Evolutionary conservation across 306 rosid genomes (phyloP), one percentile per base, ranked within the genome.

Genomic region (Cucumis cinereus): DNA sequence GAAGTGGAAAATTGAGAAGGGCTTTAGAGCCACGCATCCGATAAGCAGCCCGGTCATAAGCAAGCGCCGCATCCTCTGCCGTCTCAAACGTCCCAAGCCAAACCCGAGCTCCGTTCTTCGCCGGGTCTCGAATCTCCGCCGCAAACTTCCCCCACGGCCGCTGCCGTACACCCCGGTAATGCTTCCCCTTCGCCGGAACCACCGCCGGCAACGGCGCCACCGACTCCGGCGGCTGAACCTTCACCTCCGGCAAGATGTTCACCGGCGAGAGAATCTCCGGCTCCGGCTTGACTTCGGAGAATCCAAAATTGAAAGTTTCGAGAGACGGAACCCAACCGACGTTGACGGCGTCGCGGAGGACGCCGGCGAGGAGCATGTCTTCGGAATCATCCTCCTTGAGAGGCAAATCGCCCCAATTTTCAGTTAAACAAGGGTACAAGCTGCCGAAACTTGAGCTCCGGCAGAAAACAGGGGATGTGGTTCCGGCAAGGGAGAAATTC

Each of bases 291-390:
- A 85, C 85, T 0, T 45, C 1, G 6, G 77, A 40, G 10, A 74
- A 79, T 4, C 22, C 81, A 24, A 85, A 80, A 0, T 76, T 55
- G 61, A 58, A 77, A 10, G 52, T 36, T 0, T 86, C 87, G 11
- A 91, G 83, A 0, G 93, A 86, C 1, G 98, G 98, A 67, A 89
- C 86, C 97, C 98, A 90, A 1, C 97, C 97, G 19, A 86, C 79
- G 26, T 72, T 82, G 0, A 91, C 80, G 11, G 96, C 96, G 5
- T 91, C 97, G 15, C 85, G 83, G 26, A 90, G 92, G 0, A 90
- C 92, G 10, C 90, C 88, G 81, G 86, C 91, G 35, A 94, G 86
- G 0, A 90, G 68, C 98, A 90, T 94, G 56, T 94, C 98, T 24
- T 94, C 90, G 4, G 95, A 85, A 33, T 94, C 98, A 38, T 94